Base-by-base conservation (phyloP, 768 basidiomycete genomes). In the Podaxis sp. region DNA sequence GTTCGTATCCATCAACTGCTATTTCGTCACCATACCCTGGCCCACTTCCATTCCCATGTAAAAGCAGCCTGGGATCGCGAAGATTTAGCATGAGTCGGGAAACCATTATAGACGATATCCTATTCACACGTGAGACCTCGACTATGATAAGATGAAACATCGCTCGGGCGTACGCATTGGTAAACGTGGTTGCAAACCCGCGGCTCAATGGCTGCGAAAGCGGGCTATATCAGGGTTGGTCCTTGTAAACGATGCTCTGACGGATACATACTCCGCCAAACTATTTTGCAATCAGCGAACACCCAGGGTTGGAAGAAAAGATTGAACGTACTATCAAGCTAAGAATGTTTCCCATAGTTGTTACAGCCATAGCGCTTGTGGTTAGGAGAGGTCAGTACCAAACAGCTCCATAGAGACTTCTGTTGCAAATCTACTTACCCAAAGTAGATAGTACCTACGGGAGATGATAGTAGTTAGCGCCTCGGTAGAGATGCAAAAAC, bases 401-500 rank as follows among this genome's bases (percentile, higher is more conserved):
- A 61, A 3, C 33, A 33, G 1, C 33, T 33, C 8, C 33, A 8
- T 33, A 30, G 28, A 7, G n/a, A 19, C 17, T 30, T 4, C 12
- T 51, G 49, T 9, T 24, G 26, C 12, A 3, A 17, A 2, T 33
- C 33, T 33, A 52, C 71, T 63, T 60, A 79, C 79, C 70, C 77
- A 66, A 79, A 81, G 64, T 81, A 81, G 15, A 80, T 65, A 8
- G 75, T 72, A 5, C 79, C 79, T 80, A 39, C 7, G 8, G 53
- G 33, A 44, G 22, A 40, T 17, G 42, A 17, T 51, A 36, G 49
- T 52, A 44, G n/a, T 24, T 52, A 48, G 54, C 33, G 33, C n/a
- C 24, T n/a, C 48, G 8, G 22, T 8, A 39, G 3, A 3, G 36
- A 19, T 2, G 22, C 61, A 64, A 7, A 19, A 46, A 6, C 17